Conservation (phyloP, 208 protist species). For the Phytomonas sp. region DNA sequence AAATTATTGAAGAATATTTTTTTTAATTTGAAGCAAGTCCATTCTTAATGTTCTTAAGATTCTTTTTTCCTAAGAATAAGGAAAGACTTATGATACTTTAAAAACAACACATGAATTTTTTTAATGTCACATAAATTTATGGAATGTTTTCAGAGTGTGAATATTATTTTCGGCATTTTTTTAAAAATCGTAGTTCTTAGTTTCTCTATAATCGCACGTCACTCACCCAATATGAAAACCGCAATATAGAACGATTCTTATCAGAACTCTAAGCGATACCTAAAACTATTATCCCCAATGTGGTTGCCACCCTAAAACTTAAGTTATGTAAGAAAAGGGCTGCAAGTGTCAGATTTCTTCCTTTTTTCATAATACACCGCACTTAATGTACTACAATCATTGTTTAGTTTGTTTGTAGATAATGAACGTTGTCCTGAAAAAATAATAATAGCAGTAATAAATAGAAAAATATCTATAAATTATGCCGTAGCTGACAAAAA, state of each 20-base stretch:
- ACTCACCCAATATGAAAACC: neutral
- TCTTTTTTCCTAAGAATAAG: neutral
- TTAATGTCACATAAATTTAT: neutral
- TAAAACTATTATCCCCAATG: too few relatives aligned
- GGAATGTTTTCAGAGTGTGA: neutral
- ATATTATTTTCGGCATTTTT: neutral
- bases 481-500: neutral
- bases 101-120: neutral
- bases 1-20: too few relatives aligned
- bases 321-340: neutral
- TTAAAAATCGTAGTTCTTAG: neutral
- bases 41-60: neutral
- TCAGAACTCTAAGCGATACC: too few relatives aligned
- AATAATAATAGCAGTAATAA: neutral
- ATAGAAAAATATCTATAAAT: neutral
- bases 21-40: too few relatives aligned
- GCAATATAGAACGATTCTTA: neutral
- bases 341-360: neutral
- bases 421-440: too few relatives aligned
- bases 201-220: neutral
- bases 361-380: too few relatives aligned
- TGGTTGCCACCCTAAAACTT: neutral
- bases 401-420: too few relatives aligned
- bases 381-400: too few relatives aligned
- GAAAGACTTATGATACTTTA: neutral